phyloP scores from a whole-genome alignment of 2,329 filamentous ascomycete species.

The Neopestalotiopsis sp. region DNA sequence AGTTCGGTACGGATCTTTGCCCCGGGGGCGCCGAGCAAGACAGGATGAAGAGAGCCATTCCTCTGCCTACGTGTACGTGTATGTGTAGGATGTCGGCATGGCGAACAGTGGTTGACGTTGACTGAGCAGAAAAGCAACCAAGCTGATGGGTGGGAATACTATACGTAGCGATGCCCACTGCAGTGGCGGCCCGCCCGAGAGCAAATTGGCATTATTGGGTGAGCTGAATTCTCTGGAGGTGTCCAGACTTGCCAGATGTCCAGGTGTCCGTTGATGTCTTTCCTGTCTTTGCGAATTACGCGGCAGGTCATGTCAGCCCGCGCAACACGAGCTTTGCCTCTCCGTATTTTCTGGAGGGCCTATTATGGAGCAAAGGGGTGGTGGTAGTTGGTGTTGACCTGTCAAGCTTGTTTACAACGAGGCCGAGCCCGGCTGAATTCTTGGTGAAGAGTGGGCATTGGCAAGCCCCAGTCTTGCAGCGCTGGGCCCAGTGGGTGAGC shows the following conservation, averaged over 20 bases:
- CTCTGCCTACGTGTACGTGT: neutral
- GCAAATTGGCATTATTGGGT: neutral
- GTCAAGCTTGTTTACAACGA: neutral
- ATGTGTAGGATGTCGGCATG: neutral
- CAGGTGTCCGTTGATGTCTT: neutral
- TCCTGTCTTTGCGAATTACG: slow-evolving; percentile 6
- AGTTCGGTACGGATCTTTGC: neutral
- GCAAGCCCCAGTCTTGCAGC: neutral
- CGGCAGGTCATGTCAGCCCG: slow-evolving; percentile 10
- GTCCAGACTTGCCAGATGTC: neutral
- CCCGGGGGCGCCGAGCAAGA: neutral
- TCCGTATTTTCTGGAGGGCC: neutral
- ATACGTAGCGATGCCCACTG: neutral
- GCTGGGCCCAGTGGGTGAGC: neutral
- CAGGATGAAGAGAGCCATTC: neutral
- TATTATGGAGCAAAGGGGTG: neutral
- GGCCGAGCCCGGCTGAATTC: slow-evolving; percentile 12
- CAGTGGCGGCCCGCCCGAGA: neutral
- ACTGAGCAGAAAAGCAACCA: neutral
- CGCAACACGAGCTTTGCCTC: slow-evolving; percentile 11
- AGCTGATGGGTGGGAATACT: neutral
- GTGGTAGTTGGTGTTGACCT: neutral
- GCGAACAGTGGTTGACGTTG: neutral
- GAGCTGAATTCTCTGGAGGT: neutral
- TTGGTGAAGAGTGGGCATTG: neutral